Conservation (phyloP, 495 filamentous ascomycete species). For the Aspergillus cavernicola region DNA sequence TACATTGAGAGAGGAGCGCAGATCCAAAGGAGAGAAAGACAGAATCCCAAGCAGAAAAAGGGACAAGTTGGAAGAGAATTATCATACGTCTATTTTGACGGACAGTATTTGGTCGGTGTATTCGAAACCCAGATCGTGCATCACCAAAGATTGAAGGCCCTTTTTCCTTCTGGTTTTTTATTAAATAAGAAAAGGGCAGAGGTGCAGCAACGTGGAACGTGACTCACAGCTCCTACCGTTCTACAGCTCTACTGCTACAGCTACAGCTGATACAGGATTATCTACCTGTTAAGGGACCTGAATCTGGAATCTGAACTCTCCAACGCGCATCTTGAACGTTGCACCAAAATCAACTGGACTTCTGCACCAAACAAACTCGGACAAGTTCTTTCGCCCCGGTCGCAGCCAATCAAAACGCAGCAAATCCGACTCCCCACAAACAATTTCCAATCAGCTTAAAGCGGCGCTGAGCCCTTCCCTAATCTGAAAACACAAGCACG, state of each 20-base stretch:
- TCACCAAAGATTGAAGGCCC: conserved; percentile 16
- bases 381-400: background rate
- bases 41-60: conserved; percentile 4
- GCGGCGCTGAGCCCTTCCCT: conserved; percentile 15
- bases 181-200: conserved; percentile 12
- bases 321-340: background rate
- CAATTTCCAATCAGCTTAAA: background rate
- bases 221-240: conserved; percentile 17
- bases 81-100: conserved; percentile 25
- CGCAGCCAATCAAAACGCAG: conserved; percentile 13
- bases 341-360: background rate
- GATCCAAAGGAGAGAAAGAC: conserved; percentile 6
- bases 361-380: conserved; percentile 13
- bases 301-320: no score
- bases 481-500: conserved; percentile 14
- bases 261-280: no score
- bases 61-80: conserved; percentile 8
- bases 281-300: no score
- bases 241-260: no score
- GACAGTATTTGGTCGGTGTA: conserved; percentile 24
- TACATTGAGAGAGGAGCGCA: conserved; percentile 4
- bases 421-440: conserved; percentile 3
- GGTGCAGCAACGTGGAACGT: conserved; percentile 19
- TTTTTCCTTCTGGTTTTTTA: conserved; percentile 13
- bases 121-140: conserved; percentile 21